Base-by-base conservation (phyloP, 2,329 filamentous ascomycete species). In the Sporothrix euskadiensis region DNA sequence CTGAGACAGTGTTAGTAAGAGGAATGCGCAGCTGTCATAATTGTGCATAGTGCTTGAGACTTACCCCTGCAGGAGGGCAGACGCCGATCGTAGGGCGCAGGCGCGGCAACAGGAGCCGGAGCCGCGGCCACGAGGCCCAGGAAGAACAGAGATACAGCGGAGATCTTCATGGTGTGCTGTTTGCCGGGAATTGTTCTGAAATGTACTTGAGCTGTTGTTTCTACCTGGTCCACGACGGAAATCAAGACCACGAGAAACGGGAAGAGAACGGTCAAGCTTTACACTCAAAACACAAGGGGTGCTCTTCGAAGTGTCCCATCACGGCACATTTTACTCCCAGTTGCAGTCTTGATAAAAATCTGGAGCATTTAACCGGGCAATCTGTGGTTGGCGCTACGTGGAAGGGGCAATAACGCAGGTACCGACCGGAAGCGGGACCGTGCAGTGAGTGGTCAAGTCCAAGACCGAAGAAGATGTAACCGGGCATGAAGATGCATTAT, bases 111-210 rank as follows among this genome's bases (percentile, higher is more conserved):
- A 9, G 68, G 68, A 10, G 68, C 68, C 47, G 68, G 52, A 32
- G 68, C 68, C 39, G 68, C 68, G 16, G 39, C 52, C n/a, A 54
- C 68, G 19, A 57, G 52, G 35, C 68, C 35, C 32, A 44, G 32
- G 30, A 56, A 47, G 16, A 70, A 35, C 19, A 59, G n/a, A 44
- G 52, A 70, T 1, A 70, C 32, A 44, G 32, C 3, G 10, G n/a
- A 32, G n/a, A 70, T 19, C 54, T 70, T 44, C 68, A 70, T 70
- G 12, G n/a, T 69, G 66, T 69, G 41, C 30, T 44, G 61, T 22
- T 16, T 16, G 16, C 61, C 39, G 61, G 26, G 61, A 26, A 12
- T 12, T 26, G 26, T 26, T 1, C 26, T 5, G 35, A 22, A 9
- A 47, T 26, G n/a, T 16, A 30, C 12, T 44, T 22, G 22, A 14